Base-by-base conservation (phyloP, 139 green algal species). In the Asterochloris erici region DNA sequence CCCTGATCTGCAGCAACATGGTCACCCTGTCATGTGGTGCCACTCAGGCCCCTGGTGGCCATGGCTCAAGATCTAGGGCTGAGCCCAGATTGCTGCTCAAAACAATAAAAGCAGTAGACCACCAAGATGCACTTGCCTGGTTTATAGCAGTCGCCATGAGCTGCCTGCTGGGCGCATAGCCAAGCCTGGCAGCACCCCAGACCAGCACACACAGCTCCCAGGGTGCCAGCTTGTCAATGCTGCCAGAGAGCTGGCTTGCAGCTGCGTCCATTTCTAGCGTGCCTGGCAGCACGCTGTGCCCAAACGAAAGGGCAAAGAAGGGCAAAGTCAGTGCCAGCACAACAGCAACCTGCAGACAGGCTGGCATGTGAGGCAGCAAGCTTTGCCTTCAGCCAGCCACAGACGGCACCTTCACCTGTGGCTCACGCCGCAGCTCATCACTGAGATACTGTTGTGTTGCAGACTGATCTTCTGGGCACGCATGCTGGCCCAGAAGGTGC, bases 251-350 rank as follows among this genome's bases (percentile, higher is more conserved):
- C 38, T 81, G 66, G 17, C 15, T 13, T 6, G 70, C 84, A 19
- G 84, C 84, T 63, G 24, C 27, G 27, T 81, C 84, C 81, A 88
- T 68, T 0, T 81, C 70, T 4, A 23, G 29, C 13, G 63, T 68
- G 9, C 61, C 17, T 19, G 84, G 84, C 14, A 71, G 38, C 38
- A 54, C 38, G 38, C 38, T 19, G 75, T 68, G 81, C 11, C 84
- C 84, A 79, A 88, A 88, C 4, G 84, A 83, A 1, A 88, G 81
- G 26, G 84, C 82, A 19, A 88, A 81, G 70, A 80, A 86, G 27
- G 84, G 84, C 12, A 88, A 70, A 13, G 76, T 81, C 54, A 84
- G 81, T 23, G 81, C 81, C 27, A 88, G 27, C n/a, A 88, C 84
- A 11, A 88, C 84, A 14, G 81, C 71, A n/a, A 87, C 80, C n/a